These are phyloP conservation scores for Verbascum thapsus DNA, from an alignment of 257 asterid genomes.

Conservation along the genomic window DNA sequence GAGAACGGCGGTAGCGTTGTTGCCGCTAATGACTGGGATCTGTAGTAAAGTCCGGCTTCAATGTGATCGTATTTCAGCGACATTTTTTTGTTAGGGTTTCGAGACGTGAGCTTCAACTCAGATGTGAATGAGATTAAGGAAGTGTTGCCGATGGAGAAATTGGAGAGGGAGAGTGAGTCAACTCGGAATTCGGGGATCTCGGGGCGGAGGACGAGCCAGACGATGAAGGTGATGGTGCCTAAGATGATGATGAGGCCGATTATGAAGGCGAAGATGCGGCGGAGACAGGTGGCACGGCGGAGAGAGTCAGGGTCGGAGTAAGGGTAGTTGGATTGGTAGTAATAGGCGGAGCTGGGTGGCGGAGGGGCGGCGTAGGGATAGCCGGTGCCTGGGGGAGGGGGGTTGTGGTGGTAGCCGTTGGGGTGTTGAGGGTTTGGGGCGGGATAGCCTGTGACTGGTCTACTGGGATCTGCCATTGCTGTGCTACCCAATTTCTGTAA, in stretches of 20 bases:
- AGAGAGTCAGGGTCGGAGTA: conserved; percentile 47
- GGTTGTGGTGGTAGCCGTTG: conserved; percentile 34
- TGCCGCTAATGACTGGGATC: conserved; percentile 36
- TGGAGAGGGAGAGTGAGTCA: conserved; percentile 60
- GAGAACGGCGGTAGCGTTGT: conserved; percentile 65
- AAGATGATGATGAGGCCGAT: conserved; percentile 56
- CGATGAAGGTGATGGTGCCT: conserved; percentile 62
- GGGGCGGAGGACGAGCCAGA: conserved; percentile 89
- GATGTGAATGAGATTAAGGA: conserved; percentile 52
- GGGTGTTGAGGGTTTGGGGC: conserved; percentile 27
- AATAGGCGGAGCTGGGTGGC: conserved; percentile 29
- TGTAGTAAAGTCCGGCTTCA: conserved; percentile 45
- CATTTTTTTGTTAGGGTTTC: conserved; percentile 84
- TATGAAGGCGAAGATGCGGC: conserved; percentile 63
- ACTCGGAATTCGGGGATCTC: conserved; percentile 76
- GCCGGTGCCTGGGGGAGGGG: too few species aligned
- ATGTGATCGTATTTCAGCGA: conserved; percentile 54
- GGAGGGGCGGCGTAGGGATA: conserved; percentile 22
- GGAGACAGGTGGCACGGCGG: conserved; percentile 70
- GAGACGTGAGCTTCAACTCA: conserved; percentile 54
- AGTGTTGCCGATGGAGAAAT: conserved; percentile 47
- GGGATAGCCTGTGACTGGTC: conserved; percentile 85
- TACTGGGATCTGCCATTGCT: conserved; percentile 61
- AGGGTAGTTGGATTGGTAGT: conserved; percentile 43
- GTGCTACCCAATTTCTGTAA: too few species aligned